phyloP scores from a whole-genome alignment of 2,329 filamentous ascomycete genomes.

The Botrytis aclada region DNA sequence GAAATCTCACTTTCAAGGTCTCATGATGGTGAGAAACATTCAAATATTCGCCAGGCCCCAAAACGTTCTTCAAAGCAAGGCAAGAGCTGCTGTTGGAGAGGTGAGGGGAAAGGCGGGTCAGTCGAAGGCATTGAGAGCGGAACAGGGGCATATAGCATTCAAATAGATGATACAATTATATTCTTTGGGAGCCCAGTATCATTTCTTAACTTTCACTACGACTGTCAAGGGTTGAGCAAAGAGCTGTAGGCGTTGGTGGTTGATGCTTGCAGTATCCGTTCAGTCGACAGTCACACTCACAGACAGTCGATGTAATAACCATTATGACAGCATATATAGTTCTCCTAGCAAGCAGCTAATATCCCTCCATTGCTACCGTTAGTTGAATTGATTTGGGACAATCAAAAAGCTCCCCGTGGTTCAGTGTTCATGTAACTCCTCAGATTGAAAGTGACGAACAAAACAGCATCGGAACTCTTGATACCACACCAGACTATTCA shows the following conservation, averaged over 20 bases:
- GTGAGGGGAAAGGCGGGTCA: neutral
- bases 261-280: neutral
- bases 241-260: neutral
- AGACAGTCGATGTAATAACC: neutral
- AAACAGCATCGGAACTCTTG: neutral
- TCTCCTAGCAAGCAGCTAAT: neutral
- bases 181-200: neutral
- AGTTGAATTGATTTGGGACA: neutral
- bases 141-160: accelerated
- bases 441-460: neutral
- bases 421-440: neutral
- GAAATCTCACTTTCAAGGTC: too few species aligned
- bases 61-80: too few species aligned
- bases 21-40: too few species aligned
- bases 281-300: neutral
- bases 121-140: neutral
- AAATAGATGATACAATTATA: neutral
- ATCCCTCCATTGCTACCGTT: neutral
- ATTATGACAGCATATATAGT: neutral
- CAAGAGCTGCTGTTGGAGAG: too few species aligned
- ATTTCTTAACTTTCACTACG: neutral
- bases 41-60: too few species aligned
- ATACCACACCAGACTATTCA: neutral
- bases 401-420: neutral
- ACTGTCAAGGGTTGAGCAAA: neutral